Evolutionary conservation across 768 basidiomycete species (phyloP), one percentile per base, ranked within the genome.

Genomic region (Suillus subaureus): DNA sequence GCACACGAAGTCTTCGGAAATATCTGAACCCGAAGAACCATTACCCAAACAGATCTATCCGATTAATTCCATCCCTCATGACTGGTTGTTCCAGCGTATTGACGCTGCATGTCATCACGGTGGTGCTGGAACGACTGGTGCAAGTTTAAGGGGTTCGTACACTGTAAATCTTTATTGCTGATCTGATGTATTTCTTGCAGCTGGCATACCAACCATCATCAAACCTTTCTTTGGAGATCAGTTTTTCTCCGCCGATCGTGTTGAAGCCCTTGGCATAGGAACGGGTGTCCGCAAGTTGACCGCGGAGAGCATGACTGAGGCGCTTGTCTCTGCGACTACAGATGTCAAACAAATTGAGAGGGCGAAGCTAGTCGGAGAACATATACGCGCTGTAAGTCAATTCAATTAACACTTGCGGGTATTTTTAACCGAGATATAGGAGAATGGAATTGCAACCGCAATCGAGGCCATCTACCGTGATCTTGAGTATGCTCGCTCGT

Each of bases 71-170:
- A 85, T 97, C 63, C 96, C 96, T 42, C 96, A 97, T 69, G 94
- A 98, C 75, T 99, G 97, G 97, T 78, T 99, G 58, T 99, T 99
- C 82, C 85, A 84, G 68, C 86, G 89, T 54, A 94, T 99, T 66
- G 93, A 96, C 73, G 97, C 95, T n/a, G 94, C 94, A 21, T 97
- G 96, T 68, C 97, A 99, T 81, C 97, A 99, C 72, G 97, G 97
- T 66, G 97, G 97, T 63, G 95, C 97, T 5, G 97, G 97, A 26
- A 97, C 97, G 3, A 96, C 95, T 1, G 96, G 96, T 11, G 97
- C 97, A 21, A 96, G 93, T 79, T 80, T 97, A 69, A 82, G 95
- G 84, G 95, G 94, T 95, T 66, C 62, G 84, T 74, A 7, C 43
- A 40, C 18, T 47, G 42, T 55, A 15, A 33, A n/a, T 16, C 1